Base-by-base conservation (phyloP, 352 stramenopile genomes). In the Phytopythium cucurbitacearum region DNA sequence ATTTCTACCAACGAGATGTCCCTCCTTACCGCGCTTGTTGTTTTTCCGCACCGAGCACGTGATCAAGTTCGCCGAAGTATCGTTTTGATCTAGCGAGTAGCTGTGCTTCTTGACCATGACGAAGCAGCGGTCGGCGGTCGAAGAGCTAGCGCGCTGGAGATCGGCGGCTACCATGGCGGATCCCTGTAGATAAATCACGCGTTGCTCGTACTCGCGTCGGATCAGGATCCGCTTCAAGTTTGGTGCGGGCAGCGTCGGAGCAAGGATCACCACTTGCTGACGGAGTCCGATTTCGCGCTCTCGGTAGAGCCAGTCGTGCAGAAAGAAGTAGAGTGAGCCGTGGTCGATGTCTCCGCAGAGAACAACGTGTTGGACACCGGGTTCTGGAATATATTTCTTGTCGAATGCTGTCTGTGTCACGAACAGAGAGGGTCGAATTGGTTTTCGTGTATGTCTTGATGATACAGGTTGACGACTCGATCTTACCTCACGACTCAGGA, bases 261-360 rank as follows among this genome's bases (percentile, higher is more conserved):
- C 72, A 9, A 95, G 60, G 36, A 94, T 88, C 10, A 95, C 72
- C 13, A 92, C 80, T 55, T 81, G 85, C 15, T 75, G 67, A 5
- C 65, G 65, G 33, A 73, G 74, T 37, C 71, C 65, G 28, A 72
- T 61, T 40, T 91, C 71, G 56, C 85, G 66, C 46, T 90, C 75
- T 51, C 78, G 64, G 40, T 88, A 67, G 1, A 94, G 59, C 75
- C 87, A 91, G 21, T 81, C 83, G 55, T 87, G 71, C 9, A 95
- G 62, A 52, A 95, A 95, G 51, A 90, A 91, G 7, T 80, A 67
- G 3, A 92, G 68, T 1, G 75, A 70, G 12, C 75, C 66, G 38
- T 88, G 78, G 15, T 89, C 67, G 38, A 94, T 74, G 44, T 95
- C 83, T 3, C 83, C 85, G 10, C 77, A 89, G n/a, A 95, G 55